phyloP scores from a whole-genome alignment of 164 flowering plant species.

The Stephania yunnanensis region DNA sequence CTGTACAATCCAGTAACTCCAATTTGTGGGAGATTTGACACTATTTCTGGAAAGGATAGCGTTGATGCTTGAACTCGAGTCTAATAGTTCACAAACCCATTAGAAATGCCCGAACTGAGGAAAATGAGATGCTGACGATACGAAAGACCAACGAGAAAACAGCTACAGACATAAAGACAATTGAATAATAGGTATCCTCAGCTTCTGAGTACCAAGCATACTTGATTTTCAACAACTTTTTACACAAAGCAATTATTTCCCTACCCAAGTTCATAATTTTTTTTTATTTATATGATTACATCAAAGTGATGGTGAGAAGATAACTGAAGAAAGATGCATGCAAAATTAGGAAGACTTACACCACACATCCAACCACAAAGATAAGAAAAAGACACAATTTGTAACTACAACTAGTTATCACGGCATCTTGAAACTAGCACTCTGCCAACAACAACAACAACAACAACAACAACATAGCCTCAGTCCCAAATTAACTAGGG shows the following conservation, averaged over 20 bases:
- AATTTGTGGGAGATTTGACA: slow-evolving; percentile 76
- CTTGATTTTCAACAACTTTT: too few species aligned
- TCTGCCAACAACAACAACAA: too few species aligned
- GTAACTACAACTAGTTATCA: too few species aligned
- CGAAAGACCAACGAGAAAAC: not conserved
- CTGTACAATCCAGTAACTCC: slow-evolving; percentile 79
- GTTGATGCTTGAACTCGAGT: slow-evolving; percentile 98
- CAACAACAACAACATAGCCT: too few species aligned
- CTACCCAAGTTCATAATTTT: not conserved
- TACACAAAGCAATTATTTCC: not conserved
- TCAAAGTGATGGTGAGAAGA: too few species aligned
- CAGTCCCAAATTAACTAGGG: too few species aligned
- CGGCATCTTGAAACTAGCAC: too few species aligned
- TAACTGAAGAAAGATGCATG: too few species aligned
- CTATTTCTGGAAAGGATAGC: slow-evolving; percentile 73
- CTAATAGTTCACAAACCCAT: slow-evolving; percentile 29
- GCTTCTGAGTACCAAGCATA: not conserved
- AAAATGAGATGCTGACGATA: not conserved
- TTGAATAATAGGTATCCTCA: not conserved
- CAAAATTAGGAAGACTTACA: too few species aligned
- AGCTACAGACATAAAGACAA: not conserved
- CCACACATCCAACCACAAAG: too few species aligned
- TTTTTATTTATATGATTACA: too few species aligned
- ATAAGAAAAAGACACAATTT: too few species aligned
- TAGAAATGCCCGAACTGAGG: not conserved